Conservation (phyloP, 192 early-diverging fungal genomes). For the Diversispora eburnea region DNA sequence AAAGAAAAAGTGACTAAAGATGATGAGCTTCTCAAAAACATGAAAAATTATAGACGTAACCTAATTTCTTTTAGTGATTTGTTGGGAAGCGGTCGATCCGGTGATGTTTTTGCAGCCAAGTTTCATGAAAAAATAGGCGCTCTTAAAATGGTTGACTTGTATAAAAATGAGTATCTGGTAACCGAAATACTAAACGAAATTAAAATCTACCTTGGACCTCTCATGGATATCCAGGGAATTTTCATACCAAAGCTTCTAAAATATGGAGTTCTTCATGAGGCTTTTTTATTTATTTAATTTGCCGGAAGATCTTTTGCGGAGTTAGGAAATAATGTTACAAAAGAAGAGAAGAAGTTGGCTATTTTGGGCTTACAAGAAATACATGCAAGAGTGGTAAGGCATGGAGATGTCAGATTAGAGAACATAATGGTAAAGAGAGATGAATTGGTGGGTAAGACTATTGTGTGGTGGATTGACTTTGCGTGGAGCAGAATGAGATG, state of each 20-base stretch:
- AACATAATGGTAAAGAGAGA: conserved; percentile 29
- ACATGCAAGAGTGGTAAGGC: conserved; percentile 28
- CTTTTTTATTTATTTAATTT: not conserved
- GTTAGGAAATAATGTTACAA: not conserved
- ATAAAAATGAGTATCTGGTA: conserved; percentile 6
- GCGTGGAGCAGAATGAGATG: conserved; percentile 7
- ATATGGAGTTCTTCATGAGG: conserved; percentile 7
- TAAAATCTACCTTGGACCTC: conserved; percentile 14
- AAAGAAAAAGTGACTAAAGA: not conserved
- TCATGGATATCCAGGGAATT: conserved; percentile 1
- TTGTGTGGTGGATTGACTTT: conserved; percentile 26
- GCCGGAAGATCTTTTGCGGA: not conserved
- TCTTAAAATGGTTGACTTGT: conserved; percentile 10
- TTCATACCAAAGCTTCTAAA: conserved; percentile 12
- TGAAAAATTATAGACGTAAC: conserved; percentile 19
- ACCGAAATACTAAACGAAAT: not conserved
- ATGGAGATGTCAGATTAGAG: conserved; percentile 31
- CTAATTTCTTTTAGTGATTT: conserved; percentile 12
- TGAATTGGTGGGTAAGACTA: not conserved
- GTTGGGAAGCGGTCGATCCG: conserved; percentile 23
- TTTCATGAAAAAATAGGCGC: conserved; percentile 13
- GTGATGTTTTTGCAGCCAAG: conserved; percentile 5
- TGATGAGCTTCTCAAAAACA: conserved; percentile 9
- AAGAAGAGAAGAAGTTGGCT: conserved; percentile 9
- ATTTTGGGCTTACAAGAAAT: conserved; percentile 23